phyloP scores from a whole-genome alignment of 768 basidiomycete genomes.

The Phanerochaete carnosa region DNA sequence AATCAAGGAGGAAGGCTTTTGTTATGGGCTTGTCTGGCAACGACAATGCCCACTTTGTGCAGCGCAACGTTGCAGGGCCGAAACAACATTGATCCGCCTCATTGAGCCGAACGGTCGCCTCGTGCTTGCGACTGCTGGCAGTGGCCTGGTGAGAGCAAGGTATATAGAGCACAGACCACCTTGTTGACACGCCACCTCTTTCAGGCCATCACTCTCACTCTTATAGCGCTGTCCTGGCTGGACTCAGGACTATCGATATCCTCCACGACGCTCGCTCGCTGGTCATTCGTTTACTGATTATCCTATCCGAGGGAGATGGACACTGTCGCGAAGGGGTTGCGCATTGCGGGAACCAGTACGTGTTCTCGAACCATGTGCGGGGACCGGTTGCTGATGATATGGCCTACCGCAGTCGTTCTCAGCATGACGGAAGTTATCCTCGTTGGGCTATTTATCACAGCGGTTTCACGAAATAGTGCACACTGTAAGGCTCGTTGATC shows the following conservation, averaged over 20 bases:
- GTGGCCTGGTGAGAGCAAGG: neutral
- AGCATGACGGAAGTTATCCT: neutral
- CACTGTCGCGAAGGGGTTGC: neutral
- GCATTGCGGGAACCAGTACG: neutral
- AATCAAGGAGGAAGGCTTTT: neutral
- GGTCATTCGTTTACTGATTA: neutral
- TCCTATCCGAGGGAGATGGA: neutral
- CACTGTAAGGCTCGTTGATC: neutral
- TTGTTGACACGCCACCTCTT: neutral
- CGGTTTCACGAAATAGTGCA: neutral
- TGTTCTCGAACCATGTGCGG: neutral
- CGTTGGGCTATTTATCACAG: conserved; percentile 3
- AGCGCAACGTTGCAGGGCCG: neutral
- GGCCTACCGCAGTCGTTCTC: neutral
- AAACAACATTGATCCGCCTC: neutral
- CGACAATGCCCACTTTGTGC: neutral
- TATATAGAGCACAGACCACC: neutral
- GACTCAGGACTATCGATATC: neutral
- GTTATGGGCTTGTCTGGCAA: neutral
- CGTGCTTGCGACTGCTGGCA: neutral
- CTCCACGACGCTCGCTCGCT: neutral
- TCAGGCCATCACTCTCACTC: neutral
- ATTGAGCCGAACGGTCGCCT: neutral
- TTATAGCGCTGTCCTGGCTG: neutral
- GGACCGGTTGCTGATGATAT: neutral